Conservation (phyloP, 139 green algal species). For the Volvox reticuliferus region DNA sequence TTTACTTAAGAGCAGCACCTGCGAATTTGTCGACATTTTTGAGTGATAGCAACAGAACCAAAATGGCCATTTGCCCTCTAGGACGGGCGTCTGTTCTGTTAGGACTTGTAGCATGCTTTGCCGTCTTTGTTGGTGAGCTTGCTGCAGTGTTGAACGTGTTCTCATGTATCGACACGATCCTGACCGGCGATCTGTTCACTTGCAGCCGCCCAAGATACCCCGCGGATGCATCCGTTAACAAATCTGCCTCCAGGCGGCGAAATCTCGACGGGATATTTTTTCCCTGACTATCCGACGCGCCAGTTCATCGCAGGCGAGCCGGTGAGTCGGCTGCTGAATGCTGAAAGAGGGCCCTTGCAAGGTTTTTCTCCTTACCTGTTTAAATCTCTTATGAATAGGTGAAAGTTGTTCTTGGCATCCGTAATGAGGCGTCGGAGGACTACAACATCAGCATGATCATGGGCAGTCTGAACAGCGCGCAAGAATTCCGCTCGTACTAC, state of each 20-base stretch:
- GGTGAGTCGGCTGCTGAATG: conserved; percentile 14
- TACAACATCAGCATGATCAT: conserved; percentile 80
- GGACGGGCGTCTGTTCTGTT: background rate
- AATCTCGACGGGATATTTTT: conserved; percentile 52
- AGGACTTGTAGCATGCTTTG: conserved; percentile 5
- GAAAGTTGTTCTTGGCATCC: conserved; percentile 70
- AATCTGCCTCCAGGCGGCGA: conserved; percentile 53
- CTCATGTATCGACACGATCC: background rate
- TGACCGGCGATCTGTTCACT: conserved; percentile 5
- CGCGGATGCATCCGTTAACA: conserved; percentile 52
- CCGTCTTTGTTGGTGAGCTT: conserved; percentile 21
- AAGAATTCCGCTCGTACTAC: conserved; percentile 71
- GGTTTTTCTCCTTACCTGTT: background rate
- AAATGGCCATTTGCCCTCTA: background rate
- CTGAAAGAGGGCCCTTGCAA: background rate
- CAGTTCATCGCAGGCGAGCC: conserved; percentile 56
- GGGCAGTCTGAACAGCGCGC: conserved; percentile 77
- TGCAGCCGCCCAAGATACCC: conserved; percentile 14
- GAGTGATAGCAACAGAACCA: conserved; percentile 5
- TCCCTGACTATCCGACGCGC: conserved; percentile 50
- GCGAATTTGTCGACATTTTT: background rate
- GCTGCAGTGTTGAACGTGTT: background rate
- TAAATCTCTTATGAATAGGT: conserved; percentile 30
- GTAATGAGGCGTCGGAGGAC: conserved; percentile 68
- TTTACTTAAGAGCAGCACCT: background rate